phyloP scores from a whole-genome alignment of 2,329 filamentous ascomycete genomes.

The Thermoascus crustaceus region DNA sequence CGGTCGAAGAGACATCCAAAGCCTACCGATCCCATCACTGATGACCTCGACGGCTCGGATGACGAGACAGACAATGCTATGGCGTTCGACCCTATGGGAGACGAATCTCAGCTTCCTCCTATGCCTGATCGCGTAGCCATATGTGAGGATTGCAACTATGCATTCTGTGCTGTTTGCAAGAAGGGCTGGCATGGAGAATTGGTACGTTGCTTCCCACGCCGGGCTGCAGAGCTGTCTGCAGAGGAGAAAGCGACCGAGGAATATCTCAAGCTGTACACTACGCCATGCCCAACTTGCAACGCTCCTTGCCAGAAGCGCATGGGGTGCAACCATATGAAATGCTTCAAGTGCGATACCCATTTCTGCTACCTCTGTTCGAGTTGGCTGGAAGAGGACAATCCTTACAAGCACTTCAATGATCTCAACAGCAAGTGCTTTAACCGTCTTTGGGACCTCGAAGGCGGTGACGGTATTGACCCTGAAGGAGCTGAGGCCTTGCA shows the following conservation, averaged over 20 bases:
- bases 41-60: slow-evolving; percentile 42
- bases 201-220: slow-evolving; percentile 59
- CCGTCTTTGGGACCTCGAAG: slow-evolving; percentile 83
- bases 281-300: slow-evolving; percentile 79
- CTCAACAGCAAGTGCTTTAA: slow-evolving; percentile 64
- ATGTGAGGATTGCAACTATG: slow-evolving; percentile 81
- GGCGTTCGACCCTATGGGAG: slow-evolving; percentile 35
- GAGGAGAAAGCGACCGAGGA: slow-evolving; percentile 83
- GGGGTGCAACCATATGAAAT: slow-evolving; percentile 96
- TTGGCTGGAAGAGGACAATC: slow-evolving; percentile 75
- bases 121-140: slow-evolving; percentile 64
- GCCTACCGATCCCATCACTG: slow-evolving; percentile 56
- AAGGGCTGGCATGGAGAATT: slow-evolving; percentile 93
- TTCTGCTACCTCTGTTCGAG: slow-evolving; percentile 91
- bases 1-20: slow-evolving; percentile 66
- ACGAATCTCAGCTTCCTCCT: slow-evolving; percentile 37
- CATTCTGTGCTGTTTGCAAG: slow-evolving; percentile 71
- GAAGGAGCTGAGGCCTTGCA: slow-evolving; percentile 34
- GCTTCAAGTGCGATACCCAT: slow-evolving; percentile 79
- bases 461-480: slow-evolving; percentile 55
- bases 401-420: slow-evolving; percentile 82
- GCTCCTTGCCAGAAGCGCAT: slow-evolving; percentile 81
- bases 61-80: slow-evolving; percentile 40
- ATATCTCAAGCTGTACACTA: slow-evolving; percentile 73
- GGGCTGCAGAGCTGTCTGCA: slow-evolving; percentile 60